Evolutionary conservation across 192 early-diverging fungal species (phyloP), one percentile per base, ranked within the genome.

Genomic region (Podila minutissima): DNA sequence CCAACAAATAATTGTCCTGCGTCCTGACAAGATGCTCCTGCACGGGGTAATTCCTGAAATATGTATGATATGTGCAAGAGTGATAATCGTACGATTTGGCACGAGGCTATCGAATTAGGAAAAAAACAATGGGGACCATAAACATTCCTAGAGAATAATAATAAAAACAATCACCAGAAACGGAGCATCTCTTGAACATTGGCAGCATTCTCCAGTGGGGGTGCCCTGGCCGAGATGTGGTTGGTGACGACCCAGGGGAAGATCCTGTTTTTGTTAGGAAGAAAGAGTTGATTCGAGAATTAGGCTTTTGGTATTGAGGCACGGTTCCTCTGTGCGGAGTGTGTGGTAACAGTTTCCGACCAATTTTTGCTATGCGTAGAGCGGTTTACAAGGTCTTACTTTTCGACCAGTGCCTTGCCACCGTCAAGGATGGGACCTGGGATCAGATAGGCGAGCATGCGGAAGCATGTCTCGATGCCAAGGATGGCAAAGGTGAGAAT

Each of bases 21-120:
- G 95, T 97, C 15, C 89, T 88, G 10, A 95, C 93, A 46, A 96
- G 79, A 75, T 98, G 95, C 55, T 95, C 91, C 51, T 98, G 91
- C 57, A 92, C 84, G 12, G 90, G 91, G 70, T 94, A 97, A n/a
- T 90, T 89, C 93, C 95, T 94, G 60, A 46, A 20, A 13, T 22
- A n/a, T n/a, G 62, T 22, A 11, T n/a, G 62, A n/a, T 11, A 5
- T 41, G 15, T 64, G 62, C 20, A 35, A 12, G 10, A 5, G 22
- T 24, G 31, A 49, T n/a, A 29, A 31, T 60, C 24, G 59, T 19
- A 31, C 59, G 28, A 24, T 19, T 31, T 60, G 15, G 31, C 59
- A 60, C 17, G 59, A 31, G 31, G 31, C 6, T 19, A 33, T 31
- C 24, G 28, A 60, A 4, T 31, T 19, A 32, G 29, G 11, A 33